Base-by-base conservation (phyloP, 345 rosid species). In the Murraya koenigii region DNA sequence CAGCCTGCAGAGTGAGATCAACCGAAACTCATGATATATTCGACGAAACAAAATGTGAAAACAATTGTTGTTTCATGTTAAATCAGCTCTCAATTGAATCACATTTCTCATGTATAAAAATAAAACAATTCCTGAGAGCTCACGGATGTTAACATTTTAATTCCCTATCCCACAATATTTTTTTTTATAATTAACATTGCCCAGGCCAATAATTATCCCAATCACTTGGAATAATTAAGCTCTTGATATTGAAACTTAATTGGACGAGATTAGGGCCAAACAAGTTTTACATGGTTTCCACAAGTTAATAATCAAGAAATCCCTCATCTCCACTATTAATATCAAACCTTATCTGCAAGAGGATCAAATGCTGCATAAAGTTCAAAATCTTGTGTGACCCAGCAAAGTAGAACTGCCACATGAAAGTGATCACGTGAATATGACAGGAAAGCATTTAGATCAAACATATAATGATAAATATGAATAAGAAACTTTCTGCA, bases 341-440 rank as follows among this genome's bases (percentile, higher is more conserved):
- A 59, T 56, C 85, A 74, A 71, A 94, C 99, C 97, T 94, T 97
- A 83, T 94, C 98, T 66, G 98, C 97, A 64, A 94, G 94, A 23
- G 99, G 99, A 90, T 97, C 99, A 67, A 97, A 94, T 68, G 99
- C 94, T 28, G 98, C 97, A 79, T 97, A 97, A 75, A 94, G 94
- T 82, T 97, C 99, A 81, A 97, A 94, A 86, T 94, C 98, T 72
- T 87, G 97, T 15, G 99, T 94, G 64, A 91, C 93, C 98, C 99
- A 97, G 85, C 99, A 97, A 62, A 97, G 92, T 54, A 94, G 86
- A 77, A 92, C 99, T 97, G 97, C 78, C 58, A 78, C 66, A 80
- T 6, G 39, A 63, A 62, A 41, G 22, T n/a, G 63, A 75, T 33
- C 22, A 19, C 20, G 20, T 72, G 62, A 74, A 71, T 55, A 49